Evolutionary conservation across 108 stramenopile species (phyloP).

Genomic region (Cylindrotheca closterium): DNA sequence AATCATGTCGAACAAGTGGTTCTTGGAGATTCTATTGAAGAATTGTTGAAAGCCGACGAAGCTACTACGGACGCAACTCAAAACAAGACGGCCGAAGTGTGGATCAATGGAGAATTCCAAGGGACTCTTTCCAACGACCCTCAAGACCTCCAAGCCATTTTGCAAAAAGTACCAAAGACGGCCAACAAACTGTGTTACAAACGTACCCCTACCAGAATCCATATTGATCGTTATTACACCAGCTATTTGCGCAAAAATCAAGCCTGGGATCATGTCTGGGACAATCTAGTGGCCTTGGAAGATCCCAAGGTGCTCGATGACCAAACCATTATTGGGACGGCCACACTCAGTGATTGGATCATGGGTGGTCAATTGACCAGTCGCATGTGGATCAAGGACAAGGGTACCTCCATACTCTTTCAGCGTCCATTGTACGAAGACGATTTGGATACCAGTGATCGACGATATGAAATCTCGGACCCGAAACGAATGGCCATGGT

Average conservation of each 20-base stretch:
- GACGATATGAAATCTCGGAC: slow-evolving; percentile 4
- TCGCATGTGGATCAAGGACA: slow-evolving; percentile 20
- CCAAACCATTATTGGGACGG: slow-evolving; percentile 38
- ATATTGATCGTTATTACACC: slow-evolving; percentile 27
- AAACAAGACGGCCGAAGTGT: slow-evolving; percentile 5
- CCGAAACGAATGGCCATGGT: slow-evolving; percentile 19
- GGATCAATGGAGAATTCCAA: slow-evolving; percentile 27
- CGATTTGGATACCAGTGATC: slow-evolving; percentile 24
- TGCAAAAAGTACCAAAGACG: background rate
- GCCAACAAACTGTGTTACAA: slow-evolving; percentile 9
- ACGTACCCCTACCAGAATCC: slow-evolving; percentile 14
- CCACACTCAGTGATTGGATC: slow-evolving; percentile 38
- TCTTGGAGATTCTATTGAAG: background rate
- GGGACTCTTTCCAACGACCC: background rate
- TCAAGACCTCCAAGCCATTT: background rate
- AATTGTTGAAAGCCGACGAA: slow-evolving; percentile 12
- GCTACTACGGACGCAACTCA: background rate
- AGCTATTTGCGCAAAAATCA: slow-evolving; percentile 9
- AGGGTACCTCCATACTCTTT: slow-evolving; percentile 10
- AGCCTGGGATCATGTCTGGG: slow-evolving; percentile 30
- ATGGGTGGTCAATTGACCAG: slow-evolving; percentile 31
- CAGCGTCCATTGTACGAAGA: slow-evolving; percentile 26
- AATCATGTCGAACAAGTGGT: background rate
- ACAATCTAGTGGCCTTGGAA: slow-evolving; percentile 34
- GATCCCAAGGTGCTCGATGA: slow-evolving; percentile 15